phyloP scores from a whole-genome alignment of 1,139 yeast genomes.

The Kodamaea sp. region DNA sequence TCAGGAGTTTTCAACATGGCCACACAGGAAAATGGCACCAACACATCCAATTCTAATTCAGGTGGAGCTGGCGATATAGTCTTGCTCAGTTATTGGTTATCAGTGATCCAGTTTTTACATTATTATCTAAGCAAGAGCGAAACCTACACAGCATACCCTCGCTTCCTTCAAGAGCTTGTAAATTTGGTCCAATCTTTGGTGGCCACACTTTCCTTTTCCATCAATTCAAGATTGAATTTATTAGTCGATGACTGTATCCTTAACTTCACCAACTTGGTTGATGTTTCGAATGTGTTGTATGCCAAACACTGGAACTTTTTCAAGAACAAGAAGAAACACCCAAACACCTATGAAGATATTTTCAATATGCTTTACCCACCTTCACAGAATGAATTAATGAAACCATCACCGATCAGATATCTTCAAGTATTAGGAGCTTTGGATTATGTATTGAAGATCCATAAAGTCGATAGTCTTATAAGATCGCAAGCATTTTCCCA shows the following conservation, averaged over 20 bases:
- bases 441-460: constrained; percentile 79
- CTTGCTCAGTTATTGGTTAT: constrained; percentile 70
- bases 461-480: constrained; percentile 74
- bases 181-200: constrained; percentile 60
- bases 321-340: constrained; percentile 50
- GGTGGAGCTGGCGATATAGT: constrained; percentile 65
- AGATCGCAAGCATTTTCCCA: constrained; percentile 77
- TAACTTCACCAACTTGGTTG: constrained; percentile 65
- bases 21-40: constrained; percentile 18
- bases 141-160: constrained; percentile 55
- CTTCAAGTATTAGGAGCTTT: constrained; percentile 89
- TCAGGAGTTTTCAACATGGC: constrained; percentile 59
- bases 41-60: constrained; percentile 6
- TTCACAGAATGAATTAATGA: constrained; percentile 56
- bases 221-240: constrained; percentile 58
- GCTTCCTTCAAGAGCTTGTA: constrained; percentile 59
- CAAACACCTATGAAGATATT: constrained; percentile 65
- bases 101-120: constrained; percentile 65
- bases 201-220: constrained; percentile 63
- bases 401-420: constrained; percentile 85
- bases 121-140: constrained; percentile 62
- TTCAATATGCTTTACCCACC: constrained; percentile 74
- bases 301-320: constrained; percentile 78
- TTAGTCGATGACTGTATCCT: constrained; percentile 65
- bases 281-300: constrained; percentile 58